Percentiles rank a stretch among this genome's conserved stretches.
Conservation (phyloP, 306 rosid species). For the Geum urbanum region DNA sequence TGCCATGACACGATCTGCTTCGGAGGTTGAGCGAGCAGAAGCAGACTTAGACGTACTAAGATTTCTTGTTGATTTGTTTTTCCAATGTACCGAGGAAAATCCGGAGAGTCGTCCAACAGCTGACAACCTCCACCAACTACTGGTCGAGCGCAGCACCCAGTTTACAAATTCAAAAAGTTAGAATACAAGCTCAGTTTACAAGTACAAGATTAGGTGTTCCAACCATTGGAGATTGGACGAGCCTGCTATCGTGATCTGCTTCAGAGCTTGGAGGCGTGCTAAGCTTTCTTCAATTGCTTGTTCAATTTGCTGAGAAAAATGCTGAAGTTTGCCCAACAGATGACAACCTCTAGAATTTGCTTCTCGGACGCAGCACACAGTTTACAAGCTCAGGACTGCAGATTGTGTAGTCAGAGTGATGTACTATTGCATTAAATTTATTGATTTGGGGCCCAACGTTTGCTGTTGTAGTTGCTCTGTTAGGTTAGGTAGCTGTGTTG, state of each 20-base stretch:
- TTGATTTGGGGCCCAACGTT: background rate
- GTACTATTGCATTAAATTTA: constrained; percentile 1
- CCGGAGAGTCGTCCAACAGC: constrained; percentile 74
- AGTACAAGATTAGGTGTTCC: constrained; percentile 34
- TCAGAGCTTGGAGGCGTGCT: too few species aligned
- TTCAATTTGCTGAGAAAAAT: too few species aligned
- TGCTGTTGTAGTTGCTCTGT: constrained; percentile 13
- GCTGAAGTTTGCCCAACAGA: too few species aligned
- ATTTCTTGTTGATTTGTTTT: constrained; percentile 72
- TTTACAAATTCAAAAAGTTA: constrained; percentile 30
- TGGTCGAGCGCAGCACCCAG: constrained; percentile 37
- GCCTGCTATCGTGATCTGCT: too few species aligned
- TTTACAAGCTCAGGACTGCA: background rate
- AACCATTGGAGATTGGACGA: too few species aligned
- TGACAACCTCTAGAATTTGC: too few species aligned
- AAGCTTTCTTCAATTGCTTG: too few species aligned
- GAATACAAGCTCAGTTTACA: constrained; percentile 32
- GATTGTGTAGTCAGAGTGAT: constrained; percentile 30
- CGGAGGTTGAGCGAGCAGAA: constrained; percentile 40
- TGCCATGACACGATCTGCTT: constrained; percentile 54
- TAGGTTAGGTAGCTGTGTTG: constrained; percentile 27
- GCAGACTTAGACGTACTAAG: constrained; percentile 30
- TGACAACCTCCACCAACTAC: constrained; percentile 51
- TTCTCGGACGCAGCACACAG: too few species aligned
- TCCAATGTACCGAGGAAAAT: constrained; percentile 57